Base-by-base conservation (phyloP, 1,284 basidiomycete species). In the Trametes versicolor region DNA sequence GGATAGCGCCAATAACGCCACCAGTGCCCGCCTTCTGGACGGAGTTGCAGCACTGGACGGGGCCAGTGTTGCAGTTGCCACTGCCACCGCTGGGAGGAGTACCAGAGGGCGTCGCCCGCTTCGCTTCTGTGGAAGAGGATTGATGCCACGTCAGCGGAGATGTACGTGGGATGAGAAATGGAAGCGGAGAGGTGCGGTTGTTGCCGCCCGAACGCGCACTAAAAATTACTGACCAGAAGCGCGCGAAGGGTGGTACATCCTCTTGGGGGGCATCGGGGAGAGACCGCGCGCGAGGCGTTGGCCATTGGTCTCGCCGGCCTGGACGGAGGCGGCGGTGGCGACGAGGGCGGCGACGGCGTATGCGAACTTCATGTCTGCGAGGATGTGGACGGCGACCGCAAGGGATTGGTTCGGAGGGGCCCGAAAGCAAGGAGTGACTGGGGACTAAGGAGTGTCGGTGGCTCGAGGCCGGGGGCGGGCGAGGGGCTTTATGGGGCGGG, bases 291-390 rank as follows among this genome's bases (percentile, higher is more conserved):
- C 68, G 58, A 70, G 48, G 29, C 68, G 68, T 21, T 70, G 88
- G 21, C 87, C 91, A 71, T 88, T 86, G 73, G 91, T 80, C 0
- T 74, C 79, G 64, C 85, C 67, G 43, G 73, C 71, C 75, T 87
- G 83, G 23, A 83, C 86, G 21, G 80, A 64, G 59, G 77, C 84
- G 37, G 73, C 75, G 54, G 77, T 71, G 56, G 78, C 78, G 66
- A 82, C 73, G 65, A 85, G 70, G 48, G 77, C 77, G 64, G 79
- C 69, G 61, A 79, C 72, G 63, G 78, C 73, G 65, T 83, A 67
- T 45, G 79, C 70, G 65, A 84, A 75, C 80, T 84, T 85, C 87
- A 88, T 88, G 48, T 34, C 41, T 53, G 47, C 10, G 45, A 39
- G 29, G 17, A 10, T 7, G 19, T 60, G 37, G 63, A 45, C 12